Base-by-base conservation (phyloP, 495 filamentous ascomycete genomes). In the Neurospora tetraspora region DNA sequence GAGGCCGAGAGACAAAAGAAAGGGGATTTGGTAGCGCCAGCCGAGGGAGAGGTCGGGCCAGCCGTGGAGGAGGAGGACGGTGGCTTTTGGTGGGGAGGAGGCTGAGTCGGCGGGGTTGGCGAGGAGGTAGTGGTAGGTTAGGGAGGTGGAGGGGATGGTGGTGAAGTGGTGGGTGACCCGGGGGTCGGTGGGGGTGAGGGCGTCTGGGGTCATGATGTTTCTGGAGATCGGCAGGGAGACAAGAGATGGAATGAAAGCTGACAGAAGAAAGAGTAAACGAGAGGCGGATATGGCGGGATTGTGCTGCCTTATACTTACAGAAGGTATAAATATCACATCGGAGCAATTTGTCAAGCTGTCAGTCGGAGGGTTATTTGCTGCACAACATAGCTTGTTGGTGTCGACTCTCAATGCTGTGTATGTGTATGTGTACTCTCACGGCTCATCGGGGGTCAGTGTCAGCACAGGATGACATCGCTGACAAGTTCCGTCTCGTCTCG, bases 11-110 rank as follows among this genome's bases (percentile, higher is more conserved):
- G 88, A 80, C 3, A 90, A 74, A 4, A 96, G 84, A 78, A 87
- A 78, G 2, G 93, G 92, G 73, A 96, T 92, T 74, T 95, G 93
- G 77, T 92, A 91, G 61, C 93, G 90, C 92, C 93, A 96, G 77
- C 89, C 91, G 73, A 92, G 86, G 5, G 90, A 87, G 40, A 91
- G 77, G 80, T 94, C 92, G 7, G 79, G 92, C 71, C 71, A 65
- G 27, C 53, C 53, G 27, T 65, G 53, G 53, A 65, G 53, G 27
- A 65, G 53, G 53, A 65, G 53, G 53, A 65, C 53, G 27, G 53
- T 34, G 53, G 23, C 27, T 7, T 6, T 18, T 36, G 53, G 53
- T 59, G n/a, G n/a, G 43, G 18, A 47, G 40, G 39, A n/a, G 8
- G n/a, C 6, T 47, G 43, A 20, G n/a, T 20, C 6, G 40, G 23